Evolutionary conservation across 768 basidiomycete species (phyloP), one percentile per base, ranked within the genome.

Genomic region (Chalciporus piperatus): DNA sequence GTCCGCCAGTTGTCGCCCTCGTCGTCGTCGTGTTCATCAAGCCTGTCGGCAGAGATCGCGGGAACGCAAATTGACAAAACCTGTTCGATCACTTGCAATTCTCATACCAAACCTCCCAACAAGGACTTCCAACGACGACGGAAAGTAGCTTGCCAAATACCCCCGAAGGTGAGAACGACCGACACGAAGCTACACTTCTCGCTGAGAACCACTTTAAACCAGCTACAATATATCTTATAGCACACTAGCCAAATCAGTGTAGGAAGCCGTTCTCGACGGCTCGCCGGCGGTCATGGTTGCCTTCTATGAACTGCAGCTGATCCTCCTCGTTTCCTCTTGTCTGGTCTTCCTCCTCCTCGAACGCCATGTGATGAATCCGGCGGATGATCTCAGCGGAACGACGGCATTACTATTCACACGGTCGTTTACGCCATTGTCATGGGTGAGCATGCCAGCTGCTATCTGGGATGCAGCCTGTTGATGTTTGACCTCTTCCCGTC

Each of bases 371-470:
- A n/a, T n/a, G n/a, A n/a, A n/a, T n/a, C n/a, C n/a, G n/a, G n/a
- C n/a, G n/a, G n/a, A n/a, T n/a, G n/a, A n/a, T n/a, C n/a, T n/a
- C n/a, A n/a, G n/a, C n/a, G n/a, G n/a, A n/a, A n/a, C n/a, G n/a
- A n/a, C n/a, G n/a, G n/a, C n/a, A n/a, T n/a, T n/a, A n/a, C n/a
- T n/a, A n/a, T n/a, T n/a, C n/a, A n/a, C n/a, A n/a, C n/a, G n/a
- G n/a, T 78, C 3, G 85, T 88, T 7, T 89, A 87, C 65, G 85
- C 77, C 0, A 75, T 88, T 20, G 85, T 86, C 22, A 88, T 89
- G 87, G 83, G 85, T 82, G 57, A 43, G 81, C 66, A 14, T 1
- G n/a, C 8, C 30, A 14, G 16, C 35, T 16, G 11, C 7, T 1
- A 3, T 14, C 20, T 25, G 17, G 13, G 4, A 12, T 35, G 28